phyloP scores from a whole-genome alignment of 2,329 filamentous ascomycete genomes.

The Penicillium sp. region DNA sequence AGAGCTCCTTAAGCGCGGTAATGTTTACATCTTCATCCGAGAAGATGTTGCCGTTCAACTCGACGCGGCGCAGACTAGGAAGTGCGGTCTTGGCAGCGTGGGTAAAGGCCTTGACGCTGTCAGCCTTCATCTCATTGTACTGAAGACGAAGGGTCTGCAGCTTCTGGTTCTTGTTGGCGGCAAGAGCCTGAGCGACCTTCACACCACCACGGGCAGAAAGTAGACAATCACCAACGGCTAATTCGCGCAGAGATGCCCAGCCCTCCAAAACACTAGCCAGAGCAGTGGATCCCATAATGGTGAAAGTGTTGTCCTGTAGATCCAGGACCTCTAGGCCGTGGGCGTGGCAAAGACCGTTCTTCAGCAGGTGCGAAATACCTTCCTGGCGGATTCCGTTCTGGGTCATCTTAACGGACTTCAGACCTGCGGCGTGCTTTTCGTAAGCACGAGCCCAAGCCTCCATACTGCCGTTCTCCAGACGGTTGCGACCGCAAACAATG shows the following conservation, averaged over 20 bases:
- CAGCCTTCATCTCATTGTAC: slow-evolving; percentile 88
- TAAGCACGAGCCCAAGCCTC: slow-evolving; percentile 88
- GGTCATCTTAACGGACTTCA: slow-evolving; percentile 92
- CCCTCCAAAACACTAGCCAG: slow-evolving; percentile 71
- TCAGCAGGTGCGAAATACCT: slow-evolving; percentile 79
- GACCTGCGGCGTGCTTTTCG: slow-evolving; percentile 71
- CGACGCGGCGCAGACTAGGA: slow-evolving; percentile 77
- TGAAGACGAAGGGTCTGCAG: slow-evolving; percentile 81
- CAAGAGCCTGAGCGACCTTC: slow-evolving; percentile 70
- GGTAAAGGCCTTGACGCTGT: slow-evolving; percentile 70
- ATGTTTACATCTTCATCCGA: slow-evolving; percentile 78
- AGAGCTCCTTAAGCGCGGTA: slow-evolving; percentile 64
- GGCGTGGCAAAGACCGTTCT: slow-evolving; percentile 73
- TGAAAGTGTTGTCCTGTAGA: slow-evolving; percentile 98
- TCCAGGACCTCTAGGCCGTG: slow-evolving; percentile 73
- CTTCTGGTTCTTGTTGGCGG: slow-evolving; percentile 72
- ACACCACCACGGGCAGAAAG: slow-evolving; percentile 75
- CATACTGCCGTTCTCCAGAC: slow-evolving; percentile 96
- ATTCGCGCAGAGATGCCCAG: slow-evolving; percentile 76
- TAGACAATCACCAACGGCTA: slow-evolving; percentile 86
- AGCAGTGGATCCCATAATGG: slow-evolving; percentile 72
- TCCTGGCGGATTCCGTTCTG: slow-evolving; percentile 97
- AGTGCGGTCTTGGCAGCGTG: slow-evolving; percentile 67
- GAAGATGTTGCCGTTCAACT: slow-evolving; percentile 96
- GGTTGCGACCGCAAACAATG: slow-evolving; percentile 94